Evolutionary conservation across 1,284 basidiomycete genomes (phyloP), one percentile per base, ranked within the genome.

Genomic region (Puccinia hordei): DNA sequence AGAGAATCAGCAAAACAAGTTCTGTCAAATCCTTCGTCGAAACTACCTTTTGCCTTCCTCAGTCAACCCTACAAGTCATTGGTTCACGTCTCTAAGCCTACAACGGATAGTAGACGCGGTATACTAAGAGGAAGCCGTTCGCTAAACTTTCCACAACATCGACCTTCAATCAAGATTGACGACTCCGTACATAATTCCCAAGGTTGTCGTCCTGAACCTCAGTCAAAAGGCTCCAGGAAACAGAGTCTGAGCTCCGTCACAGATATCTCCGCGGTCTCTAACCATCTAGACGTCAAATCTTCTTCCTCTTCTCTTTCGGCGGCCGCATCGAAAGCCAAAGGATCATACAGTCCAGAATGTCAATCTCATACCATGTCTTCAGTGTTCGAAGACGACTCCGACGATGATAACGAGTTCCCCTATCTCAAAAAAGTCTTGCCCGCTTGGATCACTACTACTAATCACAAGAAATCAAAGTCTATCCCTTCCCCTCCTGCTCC

Each of bases 381-480:
- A 22, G 63, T 66, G 3, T 66, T 66, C 63, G 63, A 66, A 44
- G 63, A 66, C 41, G 63, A 66, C 63, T 66, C 63, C 9, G 63
- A 66, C 63, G 63, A 66, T 44, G 63, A 66, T 3, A 8, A 13
- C 46, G 33, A 66, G 22, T 13, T 44, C 12, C 22, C 35, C 5
- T 66, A 66, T 41, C 30, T 66, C 27, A 66, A 66, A n/a, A 66
- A 66, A 66, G 63, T 66, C n/a, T 44, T 66, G 24, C 57, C 57
- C 27, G 57, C 57, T 59, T 59, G 57, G 57, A 59, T 59, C 57
- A 30, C 57, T 33, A n/a, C n/a, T n/a, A n/a, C n/a, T n/a, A n/a
- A n/a, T 10, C 24, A 30, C 57, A 59, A 59, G 57, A 27, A 30
- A 59, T 27, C 27, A 1, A 30, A 59, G 17, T 27, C 57, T 27